Percentiles rank a stretch among this genome's conserved stretches.
Evolutionary conservation across 2,329 filamentous ascomycete species (phyloP).

Genomic region (Penicillium sp.): DNA sequence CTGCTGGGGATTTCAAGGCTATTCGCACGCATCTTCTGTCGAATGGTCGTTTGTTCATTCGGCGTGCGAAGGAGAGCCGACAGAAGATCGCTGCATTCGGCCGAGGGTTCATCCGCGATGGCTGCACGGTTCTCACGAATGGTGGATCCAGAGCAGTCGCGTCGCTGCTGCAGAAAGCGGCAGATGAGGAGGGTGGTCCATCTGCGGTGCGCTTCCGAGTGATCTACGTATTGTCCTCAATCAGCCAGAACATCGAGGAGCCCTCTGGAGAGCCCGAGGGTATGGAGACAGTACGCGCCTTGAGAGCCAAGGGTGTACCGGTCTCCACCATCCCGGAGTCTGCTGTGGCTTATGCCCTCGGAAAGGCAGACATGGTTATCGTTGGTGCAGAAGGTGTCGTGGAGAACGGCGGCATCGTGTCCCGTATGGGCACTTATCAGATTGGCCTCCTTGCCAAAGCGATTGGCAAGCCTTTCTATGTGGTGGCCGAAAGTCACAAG

Average conservation of each 20-base stretch:
- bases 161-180: constrained; percentile 72
- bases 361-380: constrained; percentile 69
- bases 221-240: constrained; percentile 67
- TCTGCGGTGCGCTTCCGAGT: constrained; percentile 74
- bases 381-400: constrained; percentile 80
- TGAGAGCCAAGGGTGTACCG: constrained; percentile 73
- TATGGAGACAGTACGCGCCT: constrained; percentile 66
- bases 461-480: constrained; percentile 77
- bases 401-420: constrained; percentile 91
- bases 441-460: constrained; percentile 78
- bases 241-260: constrained; percentile 30
- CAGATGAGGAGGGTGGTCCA: constrained; percentile 59
- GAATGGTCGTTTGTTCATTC: constrained; percentile 84
- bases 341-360: constrained; percentile 77
- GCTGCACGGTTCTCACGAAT: constrained; percentile 82
- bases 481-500: constrained; percentile 94
- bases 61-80: constrained; percentile 80
- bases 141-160: constrained; percentile 85
- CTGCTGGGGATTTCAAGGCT: constrained; percentile 72
- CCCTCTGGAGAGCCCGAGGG: constrained; percentile 59
- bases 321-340: constrained; percentile 79
- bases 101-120: constrained; percentile 75
- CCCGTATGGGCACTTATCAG: constrained; percentile 81
- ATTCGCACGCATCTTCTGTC: constrained; percentile 80
- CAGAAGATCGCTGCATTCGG: constrained; percentile 81